Conservation (phyloP, 1,284 basidiomycete genomes). For the Leccinum angustisporum region DNA sequence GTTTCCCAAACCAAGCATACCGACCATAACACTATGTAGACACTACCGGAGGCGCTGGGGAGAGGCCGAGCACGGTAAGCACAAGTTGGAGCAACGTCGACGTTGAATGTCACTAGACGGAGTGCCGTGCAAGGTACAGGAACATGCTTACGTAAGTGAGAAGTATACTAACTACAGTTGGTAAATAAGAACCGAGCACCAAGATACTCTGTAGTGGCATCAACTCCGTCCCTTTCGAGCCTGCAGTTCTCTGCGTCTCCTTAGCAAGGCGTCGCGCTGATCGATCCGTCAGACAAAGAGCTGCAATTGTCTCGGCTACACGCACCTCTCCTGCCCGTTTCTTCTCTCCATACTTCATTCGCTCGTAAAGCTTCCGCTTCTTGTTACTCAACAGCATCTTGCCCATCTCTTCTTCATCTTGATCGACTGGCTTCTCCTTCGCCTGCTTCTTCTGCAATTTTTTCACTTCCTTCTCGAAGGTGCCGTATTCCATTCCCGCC, state of each 20-base stretch:
- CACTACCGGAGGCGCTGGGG: background rate
- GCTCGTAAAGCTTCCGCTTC: conserved; percentile 94
- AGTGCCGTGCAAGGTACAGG: background rate
- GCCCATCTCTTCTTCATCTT: conserved; percentile 85
- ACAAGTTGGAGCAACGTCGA: background rate
- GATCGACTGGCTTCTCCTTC: conserved; percentile 34
- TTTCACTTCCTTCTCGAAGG: conserved; percentile 80
- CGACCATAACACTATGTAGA: conserved; percentile 37
- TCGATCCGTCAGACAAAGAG: conserved; percentile 9
- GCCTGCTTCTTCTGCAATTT: conserved; percentile 60
- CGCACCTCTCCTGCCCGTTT: conserved; percentile 82
- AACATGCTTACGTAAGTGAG: background rate
- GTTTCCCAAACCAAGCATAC: conserved; percentile 35
- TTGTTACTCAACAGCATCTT: conserved; percentile 99
- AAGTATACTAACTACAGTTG: background rate
- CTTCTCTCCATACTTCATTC: conserved; percentile 87
- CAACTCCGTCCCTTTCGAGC: conserved; percentile 33
- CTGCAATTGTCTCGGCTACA: conserved; percentile 9
- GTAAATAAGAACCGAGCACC: background rate
- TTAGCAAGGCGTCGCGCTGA: conserved; percentile 62
- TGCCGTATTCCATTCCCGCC: conserved; percentile 80
- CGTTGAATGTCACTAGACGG: background rate
- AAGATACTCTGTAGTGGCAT: too few relatives aligned
- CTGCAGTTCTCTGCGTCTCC: conserved; percentile 57
- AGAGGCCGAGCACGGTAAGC: conserved; percentile 10